Percentiles rank a stretch among this genome's conserved stretches.
Conservation (phyloP, 1,139 yeast species). For the Protomyces pachydermus region DNA sequence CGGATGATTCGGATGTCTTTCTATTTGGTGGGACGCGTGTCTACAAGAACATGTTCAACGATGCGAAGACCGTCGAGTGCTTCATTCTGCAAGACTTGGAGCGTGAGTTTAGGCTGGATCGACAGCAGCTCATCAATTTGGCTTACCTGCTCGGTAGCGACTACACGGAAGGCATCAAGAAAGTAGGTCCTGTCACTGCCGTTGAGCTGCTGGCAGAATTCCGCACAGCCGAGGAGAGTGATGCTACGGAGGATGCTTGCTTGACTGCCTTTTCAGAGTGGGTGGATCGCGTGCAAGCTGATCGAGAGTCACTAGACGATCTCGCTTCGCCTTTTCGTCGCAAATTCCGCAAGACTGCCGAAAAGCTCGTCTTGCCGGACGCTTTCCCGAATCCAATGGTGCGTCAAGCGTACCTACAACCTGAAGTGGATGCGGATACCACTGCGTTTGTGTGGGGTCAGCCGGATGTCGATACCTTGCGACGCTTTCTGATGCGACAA, state of each 20-base stretch:
- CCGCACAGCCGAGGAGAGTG: conserved; percentile 39
- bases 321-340: conserved; percentile 38
- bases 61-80: conserved; percentile 85
- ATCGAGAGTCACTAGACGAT: conserved; percentile 25
- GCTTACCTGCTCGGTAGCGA: conserved; percentile 88
- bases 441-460: conserved; percentile 84
- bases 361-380: conserved; percentile 58
- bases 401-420: conserved; percentile 64
- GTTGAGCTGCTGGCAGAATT: conserved; percentile 92
- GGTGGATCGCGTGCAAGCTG: conserved; percentile 26
- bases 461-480: conserved; percentile 74
- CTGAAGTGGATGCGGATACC: conserved; percentile 77
- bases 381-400: conserved; percentile 69
- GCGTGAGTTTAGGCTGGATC: conserved; percentile 59
- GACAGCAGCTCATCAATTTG: conserved; percentile 62
- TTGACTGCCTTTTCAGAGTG: conserved; percentile 1
- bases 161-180: conserved; percentile 85
- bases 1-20: conserved; percentile 97
- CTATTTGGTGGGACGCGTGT: conserved; percentile 82
- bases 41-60: conserved; percentile 91
- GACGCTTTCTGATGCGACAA: conserved; percentile 61
- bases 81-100: conserved; percentile 60
- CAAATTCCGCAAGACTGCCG: conserved; percentile 54
- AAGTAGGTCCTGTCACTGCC: conserved; percentile 89
- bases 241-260: conserved; percentile 36